Evolutionary conservation across 2,329 filamentous ascomycete species (phyloP).

Genomic region (Diaporthe amygdali): DNA sequence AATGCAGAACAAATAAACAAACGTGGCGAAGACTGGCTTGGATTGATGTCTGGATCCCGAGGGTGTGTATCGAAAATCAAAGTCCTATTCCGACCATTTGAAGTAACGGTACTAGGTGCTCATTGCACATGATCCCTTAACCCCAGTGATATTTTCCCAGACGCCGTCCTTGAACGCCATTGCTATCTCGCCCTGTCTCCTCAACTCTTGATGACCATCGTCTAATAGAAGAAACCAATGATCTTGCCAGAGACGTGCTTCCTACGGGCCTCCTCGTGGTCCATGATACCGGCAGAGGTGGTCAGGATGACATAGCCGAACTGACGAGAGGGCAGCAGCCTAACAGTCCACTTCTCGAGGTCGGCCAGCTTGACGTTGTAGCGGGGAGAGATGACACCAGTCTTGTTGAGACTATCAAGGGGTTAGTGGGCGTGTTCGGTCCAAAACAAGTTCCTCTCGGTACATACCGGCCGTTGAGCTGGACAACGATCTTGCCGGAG

Average conservation of each 20-base stretch:
- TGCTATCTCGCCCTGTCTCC: slow-evolving; percentile 29
- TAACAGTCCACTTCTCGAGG: slow-evolving; percentile 99
- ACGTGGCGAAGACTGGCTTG: slow-evolving; percentile 4
- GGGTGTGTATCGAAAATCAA: slow-evolving; percentile 6
- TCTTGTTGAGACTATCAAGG: slow-evolving; percentile 80
- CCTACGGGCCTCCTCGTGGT: slow-evolving; percentile 98
- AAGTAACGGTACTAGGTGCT: slow-evolving; percentile 15
- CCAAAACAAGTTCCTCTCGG: too few relatives aligned
- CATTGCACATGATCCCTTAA: slow-evolving; percentile 9
- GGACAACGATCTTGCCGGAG: slow-evolving; percentile 99
- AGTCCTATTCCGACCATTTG: slow-evolving; percentile 20
- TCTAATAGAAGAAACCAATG: slow-evolving; percentile 99
- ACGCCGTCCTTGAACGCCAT: slow-evolving; percentile 30
- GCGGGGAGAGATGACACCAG: slow-evolving; percentile 97
- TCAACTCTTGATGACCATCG: slow-evolving; percentile 19
- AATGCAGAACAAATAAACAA: not conserved
- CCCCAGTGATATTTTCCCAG: slow-evolving; percentile 12
- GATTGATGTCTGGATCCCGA: slow-evolving; percentile 12
- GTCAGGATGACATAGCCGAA: slow-evolving; percentile 99
- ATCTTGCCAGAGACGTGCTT: slow-evolving; percentile 99
- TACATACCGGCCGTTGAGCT: slow-evolving; percentile 86
- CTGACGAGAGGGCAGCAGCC: slow-evolving; percentile 98
- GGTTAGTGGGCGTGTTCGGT: slow-evolving; percentile 33
- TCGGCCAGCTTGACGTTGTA: slow-evolving; percentile 99
- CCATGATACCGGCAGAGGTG: slow-evolving; percentile 99